A percentile compares a stretch with the other conserved stretches of the same genome.
These are phyloP conservation scores for Pilaira anomala DNA, from an alignment of 192 early-diverging fungal species.

Conservation along the genomic window DNA sequence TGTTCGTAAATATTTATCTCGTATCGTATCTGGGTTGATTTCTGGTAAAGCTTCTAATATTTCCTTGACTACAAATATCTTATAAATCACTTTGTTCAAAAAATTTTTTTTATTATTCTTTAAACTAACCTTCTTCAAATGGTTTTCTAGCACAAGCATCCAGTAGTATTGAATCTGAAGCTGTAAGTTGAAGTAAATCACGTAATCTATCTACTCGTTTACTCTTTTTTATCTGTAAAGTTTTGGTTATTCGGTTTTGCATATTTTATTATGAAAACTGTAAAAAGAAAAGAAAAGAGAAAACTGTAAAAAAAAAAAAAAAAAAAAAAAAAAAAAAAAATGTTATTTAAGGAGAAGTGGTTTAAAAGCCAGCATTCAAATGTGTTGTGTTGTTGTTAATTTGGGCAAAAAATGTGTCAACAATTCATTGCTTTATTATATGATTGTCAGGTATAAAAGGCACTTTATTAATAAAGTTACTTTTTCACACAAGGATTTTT, in stretches of 20 bases:
- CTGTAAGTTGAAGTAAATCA: conserved; percentile 15
- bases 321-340: neutral
- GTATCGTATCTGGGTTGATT: conserved; percentile 28
- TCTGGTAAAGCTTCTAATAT: conserved; percentile 13
- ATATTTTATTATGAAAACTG: conserved; percentile 2
- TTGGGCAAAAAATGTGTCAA: too few relatives aligned
- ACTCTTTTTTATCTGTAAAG: conserved; percentile 10
- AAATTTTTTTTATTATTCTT: neutral
- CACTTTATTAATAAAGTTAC: too few relatives aligned
- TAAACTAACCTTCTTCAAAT: conserved; percentile 16
- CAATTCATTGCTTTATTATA: too few relatives aligned
- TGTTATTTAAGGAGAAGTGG: neutral
- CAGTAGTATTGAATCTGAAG: conserved; percentile 12
- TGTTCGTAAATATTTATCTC: conserved; percentile 35
- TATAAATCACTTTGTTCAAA: neutral
- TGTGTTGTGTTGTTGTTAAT: too few relatives aligned
- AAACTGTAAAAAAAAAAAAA: neutral
- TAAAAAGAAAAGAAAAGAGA: neutral
- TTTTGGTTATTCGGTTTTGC: conserved; percentile 18
- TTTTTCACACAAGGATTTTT: too few relatives aligned
- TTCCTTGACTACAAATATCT: neutral
- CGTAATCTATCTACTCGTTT: neutral
- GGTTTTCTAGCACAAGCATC: conserved; percentile 21
- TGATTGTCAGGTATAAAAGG: too few relatives aligned
- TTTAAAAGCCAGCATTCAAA: too few relatives aligned